phyloP scores from a whole-genome alignment of 352 stramenopile genomes.

The Plasmopara muralis region DNA sequence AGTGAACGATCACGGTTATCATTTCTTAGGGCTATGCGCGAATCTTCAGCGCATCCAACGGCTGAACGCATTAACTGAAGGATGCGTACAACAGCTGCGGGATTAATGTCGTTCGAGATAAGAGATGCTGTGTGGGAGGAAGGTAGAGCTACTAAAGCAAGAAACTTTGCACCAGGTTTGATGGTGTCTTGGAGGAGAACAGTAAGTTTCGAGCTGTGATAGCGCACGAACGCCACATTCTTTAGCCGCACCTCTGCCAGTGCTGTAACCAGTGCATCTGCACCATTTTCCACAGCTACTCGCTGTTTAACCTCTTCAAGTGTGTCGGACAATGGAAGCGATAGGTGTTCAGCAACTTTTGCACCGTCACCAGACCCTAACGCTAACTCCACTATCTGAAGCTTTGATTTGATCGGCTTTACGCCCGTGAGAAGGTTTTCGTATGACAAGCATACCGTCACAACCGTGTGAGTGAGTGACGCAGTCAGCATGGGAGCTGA shows the following conservation, averaged over 20 bases:
- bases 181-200: slow-evolving; percentile 70
- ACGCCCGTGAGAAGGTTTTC: slow-evolving; percentile 39
- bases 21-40: slow-evolving; percentile 4
- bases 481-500: not conserved
- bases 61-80: slow-evolving; percentile 42
- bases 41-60: slow-evolving; percentile 17
- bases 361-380: slow-evolving; percentile 6
- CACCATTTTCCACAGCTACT: slow-evolving; percentile 53
- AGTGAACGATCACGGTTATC: slow-evolving; percentile 39
- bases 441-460: slow-evolving; percentile 57
- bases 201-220: slow-evolving; percentile 75
- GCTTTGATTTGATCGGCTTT: slow-evolving; percentile 42
- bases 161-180: slow-evolving; percentile 52
- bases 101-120: slow-evolving; percentile 8
- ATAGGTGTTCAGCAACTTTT: slow-evolving; percentile 5
- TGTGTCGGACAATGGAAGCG: slow-evolving; percentile 27
- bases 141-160: slow-evolving; percentile 36
- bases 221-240: slow-evolving; percentile 54
- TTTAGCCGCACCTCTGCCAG: slow-evolving; percentile 48
- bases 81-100: slow-evolving; percentile 27
- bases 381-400: slow-evolving; percentile 67
- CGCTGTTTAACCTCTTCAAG: slow-evolving; percentile 35
- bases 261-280: slow-evolving; percentile 45
- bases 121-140: slow-evolving; percentile 7
- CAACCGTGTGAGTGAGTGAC: slow-evolving; percentile 50